These are phyloP conservation scores for Cordia subcordata DNA, from an alignment of 257 asterid genomes.

Conservation along the genomic window DNA sequence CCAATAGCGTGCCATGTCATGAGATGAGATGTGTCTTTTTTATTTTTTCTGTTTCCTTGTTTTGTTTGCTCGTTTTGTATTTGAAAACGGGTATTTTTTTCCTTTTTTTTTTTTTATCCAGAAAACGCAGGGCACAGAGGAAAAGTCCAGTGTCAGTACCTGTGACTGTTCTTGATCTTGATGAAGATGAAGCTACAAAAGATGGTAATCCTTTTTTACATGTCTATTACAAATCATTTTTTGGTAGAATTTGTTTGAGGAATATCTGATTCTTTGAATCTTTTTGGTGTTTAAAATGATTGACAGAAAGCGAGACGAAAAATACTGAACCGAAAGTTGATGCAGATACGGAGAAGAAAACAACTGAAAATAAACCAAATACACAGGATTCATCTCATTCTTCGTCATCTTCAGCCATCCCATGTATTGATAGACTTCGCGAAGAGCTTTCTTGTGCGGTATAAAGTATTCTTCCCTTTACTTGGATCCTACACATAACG, in stretches of 20 bases:
- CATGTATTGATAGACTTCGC: conserved; percentile 78
- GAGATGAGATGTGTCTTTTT: no score
- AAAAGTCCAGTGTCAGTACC: conserved; percentile 47
- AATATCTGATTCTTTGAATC: not conserved
- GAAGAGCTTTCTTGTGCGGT: conserved; percentile 99
- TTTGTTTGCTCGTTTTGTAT: not conserved
- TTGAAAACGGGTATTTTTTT: conserved; percentile 8
- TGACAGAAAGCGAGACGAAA: conserved; percentile 29
- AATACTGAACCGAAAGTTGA: conserved; percentile 12
- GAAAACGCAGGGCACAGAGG: conserved; percentile 66
- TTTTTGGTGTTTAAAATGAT: conserved; percentile 8
- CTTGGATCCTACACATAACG: not conserved
- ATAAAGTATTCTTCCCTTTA: conserved; percentile 12
- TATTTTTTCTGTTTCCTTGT: not conserved
- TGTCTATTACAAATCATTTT: not conserved
- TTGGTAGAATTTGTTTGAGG: not conserved
- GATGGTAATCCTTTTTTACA: conserved; percentile 30
- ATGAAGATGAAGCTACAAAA: conserved; percentile 42
- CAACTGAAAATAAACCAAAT: conserved; percentile 24
- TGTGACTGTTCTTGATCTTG: conserved; percentile 55
- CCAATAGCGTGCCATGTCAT: no score
- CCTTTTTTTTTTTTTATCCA: no score
- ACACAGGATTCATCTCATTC: conserved; percentile 29
- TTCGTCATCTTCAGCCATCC: conserved; percentile 39
- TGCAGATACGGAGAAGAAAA: conserved; percentile 25